phyloP scores from a whole-genome alignment of 1,284 basidiomycete genomes.

The Athelia psychrophila region DNA sequence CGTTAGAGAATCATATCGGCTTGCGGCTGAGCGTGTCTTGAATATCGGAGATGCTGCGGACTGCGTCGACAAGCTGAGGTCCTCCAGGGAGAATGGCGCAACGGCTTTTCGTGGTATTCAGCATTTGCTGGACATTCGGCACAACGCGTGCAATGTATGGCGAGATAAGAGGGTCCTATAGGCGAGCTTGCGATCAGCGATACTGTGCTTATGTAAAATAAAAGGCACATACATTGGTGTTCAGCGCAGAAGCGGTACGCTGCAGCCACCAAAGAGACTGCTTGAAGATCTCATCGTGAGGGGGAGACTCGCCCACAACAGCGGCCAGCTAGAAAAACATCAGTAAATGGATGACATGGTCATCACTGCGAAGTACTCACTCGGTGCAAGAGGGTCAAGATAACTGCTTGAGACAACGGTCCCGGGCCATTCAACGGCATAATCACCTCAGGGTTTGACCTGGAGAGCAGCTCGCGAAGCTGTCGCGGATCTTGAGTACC shows the following conservation, averaged over 20 bases:
- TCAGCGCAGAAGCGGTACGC: conserved; percentile 63
- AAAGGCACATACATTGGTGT: conserved; percentile 55
- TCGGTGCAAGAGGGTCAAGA: conserved; percentile 75
- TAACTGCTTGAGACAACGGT: conserved; percentile 76
- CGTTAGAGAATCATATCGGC: conserved; percentile 26
- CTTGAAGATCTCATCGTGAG: conserved; percentile 76
- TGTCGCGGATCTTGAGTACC: conserved; percentile 69
- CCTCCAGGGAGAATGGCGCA: conserved; percentile 72
- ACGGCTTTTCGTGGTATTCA: conserved; percentile 76
- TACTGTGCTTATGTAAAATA: background rate
- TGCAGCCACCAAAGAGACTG: conserved; percentile 82
- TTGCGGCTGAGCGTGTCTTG: conserved; percentile 73
- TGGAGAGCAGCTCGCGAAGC: conserved; percentile 67
- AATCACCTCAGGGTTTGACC: conserved; percentile 72
- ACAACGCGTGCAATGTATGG: conserved; percentile 78
- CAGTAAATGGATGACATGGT: conserved; percentile 4
- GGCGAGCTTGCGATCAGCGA: conserved; percentile 7
- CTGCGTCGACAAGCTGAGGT: conserved; percentile 60
- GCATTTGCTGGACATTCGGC: conserved; percentile 69
- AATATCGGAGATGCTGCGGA: conserved; percentile 66
- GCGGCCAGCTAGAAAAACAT: conserved; percentile 52
- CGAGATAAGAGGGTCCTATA: conserved; percentile 73
- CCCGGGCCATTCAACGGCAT: conserved; percentile 69
- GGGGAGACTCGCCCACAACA: conserved; percentile 68
- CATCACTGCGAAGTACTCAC: conserved; percentile 39